Percentiles rank a stretch among this genome's conserved stretches.
Conservation (phyloP, 371 early-diverging fungal species). For the Apophysomyces sp. region DNA sequence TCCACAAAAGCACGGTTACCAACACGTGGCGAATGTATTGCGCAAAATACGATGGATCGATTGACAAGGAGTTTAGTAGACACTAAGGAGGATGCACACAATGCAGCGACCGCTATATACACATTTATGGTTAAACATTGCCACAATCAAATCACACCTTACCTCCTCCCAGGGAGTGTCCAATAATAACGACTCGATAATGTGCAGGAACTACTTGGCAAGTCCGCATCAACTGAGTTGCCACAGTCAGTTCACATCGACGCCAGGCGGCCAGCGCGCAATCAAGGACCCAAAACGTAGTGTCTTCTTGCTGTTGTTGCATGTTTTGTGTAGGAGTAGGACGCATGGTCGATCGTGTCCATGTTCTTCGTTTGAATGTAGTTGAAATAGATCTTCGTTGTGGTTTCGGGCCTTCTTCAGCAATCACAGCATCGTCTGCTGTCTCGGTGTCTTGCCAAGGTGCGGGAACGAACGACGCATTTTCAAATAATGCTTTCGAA, state of each 20-base stretch:
- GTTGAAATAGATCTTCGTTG: background rate
- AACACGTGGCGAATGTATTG: slow-evolving; percentile 33
- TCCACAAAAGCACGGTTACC: slow-evolving; percentile 27
- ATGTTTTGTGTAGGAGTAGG: background rate
- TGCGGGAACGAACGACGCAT: slow-evolving; percentile 25
- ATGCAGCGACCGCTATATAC: slow-evolving; percentile 31
- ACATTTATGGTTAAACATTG: background rate
- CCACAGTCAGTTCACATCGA: slow-evolving; percentile 39
- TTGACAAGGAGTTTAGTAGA: slow-evolving; percentile 29
- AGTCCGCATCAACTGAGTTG: slow-evolving; percentile 36
- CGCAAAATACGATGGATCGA: slow-evolving; percentile 25
- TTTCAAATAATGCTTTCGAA: slow-evolving; percentile 22
- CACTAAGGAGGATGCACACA: slow-evolving; percentile 40
- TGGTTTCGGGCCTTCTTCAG: background rate
- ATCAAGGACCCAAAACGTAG: slow-evolving; percentile 31
- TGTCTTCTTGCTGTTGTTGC: slow-evolving; percentile 8
- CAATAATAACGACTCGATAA: slow-evolving; percentile 38
- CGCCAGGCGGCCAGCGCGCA: slow-evolving; percentile 38
- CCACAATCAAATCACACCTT: background rate
- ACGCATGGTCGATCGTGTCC: background rate
- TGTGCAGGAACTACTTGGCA: slow-evolving; percentile 26
- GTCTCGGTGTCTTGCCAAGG: slow-evolving; percentile 29
- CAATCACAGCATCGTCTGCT: background rate
- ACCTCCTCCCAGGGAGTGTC: slow-evolving; percentile 40
- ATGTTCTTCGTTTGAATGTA: slow-evolving; percentile 1